Evolutionary conservation across 495 filamentous ascomycete genomes (phyloP), one percentile per base, ranked within the genome.

Genomic region (Xylaria longipes): DNA sequence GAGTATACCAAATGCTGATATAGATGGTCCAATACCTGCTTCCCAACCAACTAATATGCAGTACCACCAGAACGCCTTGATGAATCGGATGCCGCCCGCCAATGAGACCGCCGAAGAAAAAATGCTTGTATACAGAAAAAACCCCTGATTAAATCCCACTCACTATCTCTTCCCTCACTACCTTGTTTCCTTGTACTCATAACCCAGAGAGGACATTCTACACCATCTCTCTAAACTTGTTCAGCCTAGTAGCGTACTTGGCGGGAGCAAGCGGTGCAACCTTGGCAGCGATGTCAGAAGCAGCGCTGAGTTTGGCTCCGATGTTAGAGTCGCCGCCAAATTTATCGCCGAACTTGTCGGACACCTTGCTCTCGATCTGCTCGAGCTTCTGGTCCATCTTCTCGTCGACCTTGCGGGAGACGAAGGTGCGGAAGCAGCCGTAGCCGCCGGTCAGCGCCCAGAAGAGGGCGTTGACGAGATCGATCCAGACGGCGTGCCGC

Each of bases 401-500:
- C 48, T 63, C 73, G 57, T 80, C 77, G 58, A 80, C 78, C 72
- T 79, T 80, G 46, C 73, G 71, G 6, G 71, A 77, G 69, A 77
- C 71, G 39, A 79, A 80, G 25, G 77, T 80, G 50, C 77, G 74
- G 63, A 77, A 70, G 68, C 77, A 76, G 52, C 80, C 80, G 70
- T 78, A 76, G 35, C 77, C 72, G 27, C 80, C 80, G 14, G 87
- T 90, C 35, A 82, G 63, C 22, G 87, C 74, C 91, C 91, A 93
- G 61, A 94, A 76, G 52, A 88, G 46, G 83, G 89, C 82, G 71
- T 90, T 90, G 39, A 89, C 79, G 65, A 93, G 79, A 80, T 92
- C 90, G 63, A 93, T 72, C 91, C 91, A 94, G 46, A 91, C 90
- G 41, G 91, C 91, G 78, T 87, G 84, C 73, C 90, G 87, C 91